These are phyloP conservation scores for Didymella pinodella DNA, from an alignment of 2,329 filamentous ascomycete genomes.

Conservation along the genomic window DNA sequence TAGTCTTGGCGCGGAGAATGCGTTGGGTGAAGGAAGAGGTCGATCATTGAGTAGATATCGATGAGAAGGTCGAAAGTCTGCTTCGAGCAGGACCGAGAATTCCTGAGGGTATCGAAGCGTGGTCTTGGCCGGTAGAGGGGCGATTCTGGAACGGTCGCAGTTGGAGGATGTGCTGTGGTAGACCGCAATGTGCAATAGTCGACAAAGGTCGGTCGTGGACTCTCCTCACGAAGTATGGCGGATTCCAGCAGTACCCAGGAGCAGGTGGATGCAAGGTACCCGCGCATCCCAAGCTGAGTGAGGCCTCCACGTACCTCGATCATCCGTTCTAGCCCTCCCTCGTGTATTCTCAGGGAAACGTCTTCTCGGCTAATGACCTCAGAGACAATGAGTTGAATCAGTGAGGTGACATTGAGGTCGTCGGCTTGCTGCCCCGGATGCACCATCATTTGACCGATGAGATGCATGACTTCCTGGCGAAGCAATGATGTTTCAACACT, in stretches of 20 bases:
- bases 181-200: slow-evolving; percentile 34
- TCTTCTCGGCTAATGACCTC: slow-evolving; percentile 45
- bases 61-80: slow-evolving; percentile 36
- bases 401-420: slow-evolving; percentile 48
- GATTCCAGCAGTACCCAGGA: slow-evolving; percentile 46
- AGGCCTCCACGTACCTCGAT: slow-evolving; percentile 48
- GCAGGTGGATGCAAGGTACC: slow-evolving; percentile 43
- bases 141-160: slow-evolving; percentile 45
- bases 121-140: slow-evolving; percentile 45
- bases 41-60: slow-evolving; percentile 43
- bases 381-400: slow-evolving; percentile 48
- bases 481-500: slow-evolving; percentile 44
- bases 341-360: slow-evolving; percentile 34
- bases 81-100: slow-evolving; percentile 25
- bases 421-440: slow-evolving; percentile 34
- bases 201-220: slow-evolving; percentile 38
- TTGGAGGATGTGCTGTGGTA: slow-evolving; percentile 25
- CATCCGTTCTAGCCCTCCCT: slow-evolving; percentile 43
- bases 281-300: slow-evolving; percentile 38
- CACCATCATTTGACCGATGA: slow-evolving; percentile 39
- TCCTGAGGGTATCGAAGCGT: slow-evolving; percentile 39
- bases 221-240: slow-evolving; percentile 43
- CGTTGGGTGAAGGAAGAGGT: slow-evolving; percentile 36
- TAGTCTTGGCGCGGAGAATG: slow-evolving; percentile 31
- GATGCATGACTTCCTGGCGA: slow-evolving; percentile 47